Percentiles rank a stretch among this genome's conserved stretches.
Conservation (phyloP, 768 basidiomycete genomes). For the Clitopilus passeckerianus region DNA sequence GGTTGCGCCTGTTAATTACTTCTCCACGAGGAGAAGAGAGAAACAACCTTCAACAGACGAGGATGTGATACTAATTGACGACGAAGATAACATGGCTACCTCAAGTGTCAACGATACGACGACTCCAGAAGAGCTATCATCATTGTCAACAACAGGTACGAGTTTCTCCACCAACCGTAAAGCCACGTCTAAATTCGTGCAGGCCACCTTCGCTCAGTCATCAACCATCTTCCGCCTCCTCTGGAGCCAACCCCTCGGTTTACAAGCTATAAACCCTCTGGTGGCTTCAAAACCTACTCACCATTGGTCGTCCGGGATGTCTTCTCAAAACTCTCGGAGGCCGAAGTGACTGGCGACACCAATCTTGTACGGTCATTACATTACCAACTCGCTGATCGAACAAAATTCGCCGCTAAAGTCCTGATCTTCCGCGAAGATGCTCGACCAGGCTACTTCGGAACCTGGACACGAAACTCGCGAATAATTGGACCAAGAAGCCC, state of each 20-base stretch:
- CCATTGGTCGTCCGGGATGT: conserved; percentile 38
- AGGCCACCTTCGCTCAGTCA: conserved; percentile 36
- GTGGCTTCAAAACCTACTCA: conserved; percentile 30
- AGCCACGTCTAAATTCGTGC: conserved; percentile 3
- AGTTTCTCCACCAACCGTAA: neutral
- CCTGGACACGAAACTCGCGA: conserved; percentile 82
- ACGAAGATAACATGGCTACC: conserved; percentile 4
- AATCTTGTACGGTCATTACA: conserved; percentile 62
- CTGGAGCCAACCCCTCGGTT: conserved; percentile 13
- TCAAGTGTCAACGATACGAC: conserved; percentile 12
- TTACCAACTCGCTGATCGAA: conserved; percentile 54
- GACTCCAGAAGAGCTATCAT: conserved; percentile 12
- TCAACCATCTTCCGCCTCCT: conserved; percentile 28
- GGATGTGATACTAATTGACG: conserved; percentile 59
- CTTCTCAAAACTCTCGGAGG: conserved; percentile 65
- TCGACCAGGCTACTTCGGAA: conserved; percentile 92
- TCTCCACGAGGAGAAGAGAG: conserved; percentile 29
- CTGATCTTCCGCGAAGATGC: conserved; percentile 81
- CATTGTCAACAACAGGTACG: conserved; percentile 24
- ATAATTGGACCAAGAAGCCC: conserved; percentile 81
- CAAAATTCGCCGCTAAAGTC: conserved; percentile 67
- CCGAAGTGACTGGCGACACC: conserved; percentile 71
- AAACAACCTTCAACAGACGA: conserved; percentile 16
- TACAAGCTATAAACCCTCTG: conserved; percentile 9
- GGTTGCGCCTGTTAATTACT: conserved; percentile 73